These are phyloP conservation scores for Verticillium alfalfae DNA, from an alignment of 2,329 filamentous ascomycete species.

Conservation along the genomic window DNA sequence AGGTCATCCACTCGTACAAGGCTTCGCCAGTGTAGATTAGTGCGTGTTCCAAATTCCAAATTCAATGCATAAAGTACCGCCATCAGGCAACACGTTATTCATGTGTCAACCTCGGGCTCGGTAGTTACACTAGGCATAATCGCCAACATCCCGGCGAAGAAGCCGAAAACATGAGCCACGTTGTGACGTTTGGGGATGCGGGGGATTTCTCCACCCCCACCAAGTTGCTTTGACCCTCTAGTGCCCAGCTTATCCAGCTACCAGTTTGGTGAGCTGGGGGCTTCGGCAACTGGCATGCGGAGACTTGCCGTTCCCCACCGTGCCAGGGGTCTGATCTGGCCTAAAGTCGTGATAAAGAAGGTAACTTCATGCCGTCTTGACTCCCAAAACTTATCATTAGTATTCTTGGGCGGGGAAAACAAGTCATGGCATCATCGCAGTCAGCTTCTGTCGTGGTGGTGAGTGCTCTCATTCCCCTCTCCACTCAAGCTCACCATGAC, in stretches of 20 bases:
- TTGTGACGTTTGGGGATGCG: neutral
- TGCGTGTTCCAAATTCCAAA: too few relatives aligned
- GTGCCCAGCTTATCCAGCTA: neutral
- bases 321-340: neutral
- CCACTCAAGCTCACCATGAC: neutral
- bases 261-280: neutral
- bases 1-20: neutral
- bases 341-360: neutral
- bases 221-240: too few relatives aligned
- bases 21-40: neutral
- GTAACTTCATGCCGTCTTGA: neutral
- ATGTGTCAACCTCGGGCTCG: too few relatives aligned
- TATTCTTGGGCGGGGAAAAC: too few relatives aligned
- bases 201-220: neutral
- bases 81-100: too few relatives aligned
- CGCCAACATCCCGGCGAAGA: neutral
- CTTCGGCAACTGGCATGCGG: neutral
- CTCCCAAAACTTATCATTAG: neutral
- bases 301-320: neutral
- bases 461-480: neutral
- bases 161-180: neutral
- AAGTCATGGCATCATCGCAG: neutral
- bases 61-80: too few relatives aligned
- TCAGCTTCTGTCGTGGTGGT: neutral
- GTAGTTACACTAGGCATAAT: neutral